Conservation (phyloP, 2,329 filamentous ascomycete species). For the Diaporthe citriasiana region DNA sequence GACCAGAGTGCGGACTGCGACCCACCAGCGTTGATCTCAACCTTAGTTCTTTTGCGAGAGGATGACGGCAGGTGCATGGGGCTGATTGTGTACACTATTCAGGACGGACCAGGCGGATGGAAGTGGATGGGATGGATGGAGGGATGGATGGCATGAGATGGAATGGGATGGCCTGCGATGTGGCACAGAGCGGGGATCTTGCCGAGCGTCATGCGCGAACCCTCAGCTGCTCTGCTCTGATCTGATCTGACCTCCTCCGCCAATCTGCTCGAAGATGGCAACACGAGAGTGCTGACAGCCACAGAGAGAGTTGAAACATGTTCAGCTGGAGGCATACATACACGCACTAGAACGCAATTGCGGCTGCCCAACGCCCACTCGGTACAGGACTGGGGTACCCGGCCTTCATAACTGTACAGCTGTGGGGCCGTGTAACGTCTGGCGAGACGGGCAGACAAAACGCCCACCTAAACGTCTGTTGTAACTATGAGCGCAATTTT, state of each 20-base stretch:
- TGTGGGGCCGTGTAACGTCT: constrained; percentile 1
- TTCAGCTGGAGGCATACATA: constrained; percentile 1
- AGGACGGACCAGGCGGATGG: constrained; percentile 10
- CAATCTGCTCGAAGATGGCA: not conserved
- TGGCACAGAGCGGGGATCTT: constrained; percentile 3
- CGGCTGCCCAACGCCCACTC: not conserved
- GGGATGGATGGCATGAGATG: constrained; percentile 7
- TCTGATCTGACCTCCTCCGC: not conserved
- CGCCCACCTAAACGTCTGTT: not conserved
- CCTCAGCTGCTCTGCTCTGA: constrained; percentile 15
- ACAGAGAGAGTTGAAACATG: constrained; percentile 12
- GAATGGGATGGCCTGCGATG: not conserved
- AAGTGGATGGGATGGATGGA: not conserved
- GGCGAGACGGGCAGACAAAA: not conserved
- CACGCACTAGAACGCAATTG: not conserved
- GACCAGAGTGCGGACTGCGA: constrained; percentile 6
- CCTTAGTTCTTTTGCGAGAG: constrained; percentile 13
- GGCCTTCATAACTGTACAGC: not conserved
- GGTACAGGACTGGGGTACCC: not conserved
- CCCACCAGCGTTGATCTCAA: constrained; percentile 35
- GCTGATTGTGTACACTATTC: not conserved
- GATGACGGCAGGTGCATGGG: not conserved
- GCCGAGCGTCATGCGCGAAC: constrained; percentile 21
- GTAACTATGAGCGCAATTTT: not conserved
- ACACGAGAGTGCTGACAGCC: not conserved